Evolutionary conservation across 345 rosid genomes (phyloP), one percentile per base, ranked within the genome.

Genomic region (Raphanus raphanistrum): DNA sequence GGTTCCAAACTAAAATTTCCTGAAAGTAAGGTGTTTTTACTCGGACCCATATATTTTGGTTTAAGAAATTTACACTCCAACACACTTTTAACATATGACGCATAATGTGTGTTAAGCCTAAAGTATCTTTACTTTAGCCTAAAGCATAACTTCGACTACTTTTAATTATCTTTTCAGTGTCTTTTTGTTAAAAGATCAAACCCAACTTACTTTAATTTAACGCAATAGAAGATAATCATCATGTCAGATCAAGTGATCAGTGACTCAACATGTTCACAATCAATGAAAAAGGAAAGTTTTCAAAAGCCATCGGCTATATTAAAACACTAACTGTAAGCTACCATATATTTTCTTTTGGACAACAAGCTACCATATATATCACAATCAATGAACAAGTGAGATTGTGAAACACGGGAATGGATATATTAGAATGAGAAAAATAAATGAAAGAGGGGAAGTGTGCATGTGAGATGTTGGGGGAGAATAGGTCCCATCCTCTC

Each of bases 401-500:
- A 54, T 8, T 28, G 10, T 63, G 36, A 8, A 69, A 70, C 58
- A 36, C 9, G 7, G 15, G 26, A 59, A 26, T 64, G 15, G 48
- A 77, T 70, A 27, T 52, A 48, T 16, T 52, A 70, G 59, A 76
- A 32, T 2, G 79, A 16, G 61, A 41, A 33, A 50, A 45, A 68
- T 21, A 60, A 50, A 77, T 54, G 71, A 35, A 71, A 41, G 62
- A 77, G 71, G 62, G 28, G 52, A 65, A 58, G 38, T 71, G 72
- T 64, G 77, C 81, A 72, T 72, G 77, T 78, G 81, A 73, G 77
- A 78, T 78, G 81, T 78, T 72, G 81, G 77, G 28, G 27, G 8
- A 31, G 8, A 71, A 71, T 21, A 77, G 76, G 76, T 5, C 72
- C 75, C 58, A 59, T 68, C 27, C 68, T 78, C 73, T 78, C 81